phyloP scores from a whole-genome alignment of 805 yeast genomes.

The Naumovozyma baii region DNA sequence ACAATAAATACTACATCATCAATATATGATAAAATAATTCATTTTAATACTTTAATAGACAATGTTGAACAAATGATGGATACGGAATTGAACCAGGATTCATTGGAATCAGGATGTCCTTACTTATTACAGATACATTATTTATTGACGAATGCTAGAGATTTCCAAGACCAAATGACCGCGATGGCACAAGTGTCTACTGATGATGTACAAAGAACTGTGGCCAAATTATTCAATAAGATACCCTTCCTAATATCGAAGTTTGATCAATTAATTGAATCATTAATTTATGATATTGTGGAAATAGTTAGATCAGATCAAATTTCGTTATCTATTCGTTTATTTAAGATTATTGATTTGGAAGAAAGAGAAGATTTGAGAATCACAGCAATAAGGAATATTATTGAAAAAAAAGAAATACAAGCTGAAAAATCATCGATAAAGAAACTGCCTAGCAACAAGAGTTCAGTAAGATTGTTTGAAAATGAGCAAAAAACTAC shows the following conservation, averaged over 20 bases:
- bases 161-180: constrained; percentile 66
- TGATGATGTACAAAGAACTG: constrained; percentile 60
- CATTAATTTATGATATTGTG: constrained; percentile 57
- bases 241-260: constrained; percentile 35
- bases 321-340: constrained; percentile 53
- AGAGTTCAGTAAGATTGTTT: constrained; percentile 7
- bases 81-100: constrained; percentile 26
- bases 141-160: constrained; percentile 58
- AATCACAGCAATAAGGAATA: constrained; percentile 29
- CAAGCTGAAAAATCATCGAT: constrained; percentile 22
- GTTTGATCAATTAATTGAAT: constrained; percentile 56
- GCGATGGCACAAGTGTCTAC: constrained; percentile 43
- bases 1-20: constrained; percentile 60
- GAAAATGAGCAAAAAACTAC: constrained; percentile 6
- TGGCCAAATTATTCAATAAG: constrained; percentile 34
- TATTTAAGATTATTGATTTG: constrained; percentile 66
- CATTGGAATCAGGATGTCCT: constrained; percentile 36
- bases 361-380: constrained; percentile 76
- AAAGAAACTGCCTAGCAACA: constrained; percentile 22
- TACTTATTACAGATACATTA: constrained; percentile 61
- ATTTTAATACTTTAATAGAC: constrained; percentile 43
- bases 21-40: constrained; percentile 52
- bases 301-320: constrained; percentile 69
- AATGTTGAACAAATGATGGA: constrained; percentile 47
- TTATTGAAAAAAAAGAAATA: constrained; percentile 25